Conservation (phyloP, 495 filamentous ascomycete species). For the Aspergillus bertholletiae region DNA sequence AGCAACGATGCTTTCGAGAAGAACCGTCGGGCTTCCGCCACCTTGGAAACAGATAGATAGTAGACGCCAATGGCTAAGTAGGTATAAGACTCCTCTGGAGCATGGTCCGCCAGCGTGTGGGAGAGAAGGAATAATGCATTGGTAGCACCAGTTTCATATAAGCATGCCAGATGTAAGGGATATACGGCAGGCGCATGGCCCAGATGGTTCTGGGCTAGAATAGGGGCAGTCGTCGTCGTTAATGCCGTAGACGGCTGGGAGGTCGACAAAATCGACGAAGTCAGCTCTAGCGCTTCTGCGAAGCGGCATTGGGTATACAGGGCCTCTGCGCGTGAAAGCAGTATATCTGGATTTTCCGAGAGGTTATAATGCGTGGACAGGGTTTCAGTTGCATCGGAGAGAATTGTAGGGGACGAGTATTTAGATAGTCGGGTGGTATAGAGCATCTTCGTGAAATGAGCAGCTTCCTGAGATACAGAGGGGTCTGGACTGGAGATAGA, state of each 20-base stretch:
- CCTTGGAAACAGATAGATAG: conserved; percentile 84
- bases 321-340: conserved; percentile 87
- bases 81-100: conserved; percentile 84
- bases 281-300: conserved; percentile 78
- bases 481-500: conserved; percentile 60
- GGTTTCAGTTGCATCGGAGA: conserved; percentile 83
- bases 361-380: conserved; percentile 93
- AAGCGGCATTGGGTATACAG: conserved; percentile 95
- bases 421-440: conserved; percentile 97
- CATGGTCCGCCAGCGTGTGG: conserved; percentile 90
- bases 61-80: conserved; percentile 95
- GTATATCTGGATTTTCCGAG: conserved; percentile 79
- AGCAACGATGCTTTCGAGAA: conserved; percentile 97
- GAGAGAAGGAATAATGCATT: conserved; percentile 89
- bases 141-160: conserved; percentile 81
- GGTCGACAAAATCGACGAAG: conserved; percentile 70
- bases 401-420: conserved; percentile 80
- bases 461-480: conserved; percentile 71
- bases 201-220: conserved; percentile 50
- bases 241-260: conserved; percentile 31
- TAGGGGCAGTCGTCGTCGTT: conserved; percentile 13
- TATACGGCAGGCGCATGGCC: conserved; percentile 87
- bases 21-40: conserved; percentile 89
- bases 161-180: conserved; percentile 86
- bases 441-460: conserved; percentile 92